Evolutionary conservation across 2,329 filamentous ascomycete genomes (phyloP).

Genomic region (Lasiodiplodia sp.): DNA sequence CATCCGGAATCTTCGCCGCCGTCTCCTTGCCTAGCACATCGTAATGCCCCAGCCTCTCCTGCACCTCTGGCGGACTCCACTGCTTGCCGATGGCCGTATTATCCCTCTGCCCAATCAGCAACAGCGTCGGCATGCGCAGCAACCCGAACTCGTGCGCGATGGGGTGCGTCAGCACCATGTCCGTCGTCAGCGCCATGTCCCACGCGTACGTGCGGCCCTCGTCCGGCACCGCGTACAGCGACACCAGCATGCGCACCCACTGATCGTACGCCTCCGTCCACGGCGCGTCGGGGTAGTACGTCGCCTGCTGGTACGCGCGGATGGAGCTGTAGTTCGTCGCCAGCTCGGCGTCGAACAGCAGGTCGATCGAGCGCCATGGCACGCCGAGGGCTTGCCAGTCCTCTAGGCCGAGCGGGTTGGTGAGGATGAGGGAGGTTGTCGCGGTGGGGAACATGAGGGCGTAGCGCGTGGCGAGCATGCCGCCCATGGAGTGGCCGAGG

Average conservation of each 20-base stretch:
- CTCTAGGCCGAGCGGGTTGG: slow-evolving; percentile 63
- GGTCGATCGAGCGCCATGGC: slow-evolving; percentile 37
- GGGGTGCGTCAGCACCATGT: slow-evolving; percentile 63
- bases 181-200: slow-evolving; percentile 60
- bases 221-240: slow-evolving; percentile 56
- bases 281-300: slow-evolving; percentile 41
- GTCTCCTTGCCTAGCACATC: slow-evolving; percentile 57
- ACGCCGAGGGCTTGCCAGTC: slow-evolving; percentile 54
- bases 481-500: slow-evolving; percentile 64
- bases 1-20: slow-evolving; percentile 53
- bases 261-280: slow-evolving; percentile 61
- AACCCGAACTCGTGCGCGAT: slow-evolving; percentile 59
- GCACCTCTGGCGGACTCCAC: slow-evolving; percentile 50
- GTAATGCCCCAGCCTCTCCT: slow-evolving; percentile 55
- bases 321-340: slow-evolving; percentile 38
- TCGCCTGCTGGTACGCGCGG: slow-evolving; percentile 40
- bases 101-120: slow-evolving; percentile 61
- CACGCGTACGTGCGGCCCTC: slow-evolving; percentile 53
- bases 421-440: slow-evolving; percentile 55
- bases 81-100: slow-evolving; percentile 63
- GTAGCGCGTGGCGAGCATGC: slow-evolving; percentile 62
- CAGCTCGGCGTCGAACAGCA: slow-evolving; percentile 34
- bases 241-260: slow-evolving; percentile 64
- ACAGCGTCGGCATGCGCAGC: slow-evolving; percentile 55
- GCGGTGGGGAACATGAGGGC: slow-evolving; percentile 58